A percentile compares a stretch with the other conserved stretches of the same genome.
These are phyloP conservation scores for Melastoma malabathricum DNA, from an alignment of 345 rosid genomes.

Conservation along the genomic window DNA sequence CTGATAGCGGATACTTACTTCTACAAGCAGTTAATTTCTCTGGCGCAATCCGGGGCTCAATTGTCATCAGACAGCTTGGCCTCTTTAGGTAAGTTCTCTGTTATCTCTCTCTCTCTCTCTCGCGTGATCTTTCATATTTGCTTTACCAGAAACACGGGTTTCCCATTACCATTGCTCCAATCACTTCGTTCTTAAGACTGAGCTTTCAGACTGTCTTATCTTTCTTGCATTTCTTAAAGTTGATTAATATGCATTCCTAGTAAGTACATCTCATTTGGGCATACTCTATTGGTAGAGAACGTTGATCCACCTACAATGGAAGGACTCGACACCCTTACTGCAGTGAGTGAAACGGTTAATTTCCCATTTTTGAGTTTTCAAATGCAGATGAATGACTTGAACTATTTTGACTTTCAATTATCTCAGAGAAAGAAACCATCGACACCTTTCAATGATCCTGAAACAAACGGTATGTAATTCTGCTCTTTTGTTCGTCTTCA, in stretches of 20 bases:
- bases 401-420: constrained; percentile 8
- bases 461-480: constrained; percentile 36
- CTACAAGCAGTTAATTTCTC: constrained; percentile 45
- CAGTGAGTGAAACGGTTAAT: constrained; percentile 18
- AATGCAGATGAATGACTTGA: background rate
- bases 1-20: background rate
- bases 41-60: constrained; percentile 72
- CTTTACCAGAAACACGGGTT: too few relatives aligned
- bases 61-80: constrained; percentile 42
- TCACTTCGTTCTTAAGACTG: too few relatives aligned
- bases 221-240: background rate
- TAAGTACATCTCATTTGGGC: background rate
- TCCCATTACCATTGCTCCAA: too few relatives aligned
- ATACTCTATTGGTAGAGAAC: constrained; percentile 16
- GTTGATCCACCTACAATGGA: constrained; percentile 57
- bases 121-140: too few relatives aligned
- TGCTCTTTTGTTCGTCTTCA: constrained; percentile 3
- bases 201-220: background rate
- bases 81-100: constrained; percentile 25
- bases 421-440: constrained; percentile 27
- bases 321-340: constrained; percentile 35
- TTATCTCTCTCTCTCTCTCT: background rate
- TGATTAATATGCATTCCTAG: too few relatives aligned
- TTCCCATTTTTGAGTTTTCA: background rate
- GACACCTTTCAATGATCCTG: constrained; percentile 13